Base-by-base conservation (phyloP, 1,139 yeast species). In the Maudiozyma humilis region DNA sequence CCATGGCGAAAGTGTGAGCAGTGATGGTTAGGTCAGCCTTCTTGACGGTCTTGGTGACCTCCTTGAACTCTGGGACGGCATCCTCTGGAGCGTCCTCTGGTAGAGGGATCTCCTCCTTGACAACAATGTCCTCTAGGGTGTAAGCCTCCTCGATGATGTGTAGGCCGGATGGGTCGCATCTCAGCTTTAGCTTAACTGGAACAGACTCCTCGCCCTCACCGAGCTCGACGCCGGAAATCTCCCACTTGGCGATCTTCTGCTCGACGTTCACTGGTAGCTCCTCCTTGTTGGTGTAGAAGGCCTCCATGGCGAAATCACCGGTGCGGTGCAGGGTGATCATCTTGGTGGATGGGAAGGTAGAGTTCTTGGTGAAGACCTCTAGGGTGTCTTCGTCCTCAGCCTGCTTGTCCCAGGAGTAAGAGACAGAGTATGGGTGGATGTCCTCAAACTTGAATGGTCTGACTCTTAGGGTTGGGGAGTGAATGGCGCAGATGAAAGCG, bases 371-470 rank as follows among this genome's bases (percentile, higher is more conserved):
- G 94, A 91, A 91, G 47, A 91, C 98, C 72, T 91, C 97, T 68
- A 91, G 75, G 66, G 85, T 89, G 64, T 82, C 89, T 49, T 86
- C 85, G 58, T 75, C 82, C 68, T 86, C 97, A 51, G 79, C 89
- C 66, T 86, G 88, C 67, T 89, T 78, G 64, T 83, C 94, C 98
- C 98, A 93, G 70, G 72, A 78, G 79, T 87, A 93, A 43, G 96
- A 84, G 55, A 93, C 96, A 39, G 96, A 79, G 78, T 79, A 78
- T 59, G 81, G 84, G 79, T 89, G 89, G 66, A 82, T 73, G 68
- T 91, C 99, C 73, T 91, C 96, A 64, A 89, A 91, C 72, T 89
- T 91, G 82, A 91, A 91, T 59, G 96, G 96, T 72, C 97, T 84
- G 46, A 93, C 98, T 73, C 98, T 85, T 62, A 91, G 81, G 55